Evolutionary conservation across 805 yeast species (phyloP), one percentile per base, ranked within the genome.

Genomic region (Ogataea pilisensis): DNA sequence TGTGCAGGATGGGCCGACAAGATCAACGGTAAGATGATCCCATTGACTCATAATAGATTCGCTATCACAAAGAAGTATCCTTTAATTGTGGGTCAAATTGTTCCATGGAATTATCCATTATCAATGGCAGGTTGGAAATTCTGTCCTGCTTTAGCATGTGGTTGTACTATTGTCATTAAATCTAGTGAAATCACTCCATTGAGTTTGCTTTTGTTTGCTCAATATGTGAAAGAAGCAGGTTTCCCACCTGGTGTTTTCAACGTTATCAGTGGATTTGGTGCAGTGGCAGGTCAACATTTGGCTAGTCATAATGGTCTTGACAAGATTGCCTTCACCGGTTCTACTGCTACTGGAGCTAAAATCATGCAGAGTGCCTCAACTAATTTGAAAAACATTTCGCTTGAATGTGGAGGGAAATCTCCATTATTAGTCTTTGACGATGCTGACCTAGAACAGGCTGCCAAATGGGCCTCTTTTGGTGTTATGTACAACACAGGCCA

Each of bases 141-240:
- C 55, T 87, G 85, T 21, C 91, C 91, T 18, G 93, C 95, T 8
- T 65, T 85, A 48, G 88, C 90, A 31, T 82, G 86, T 39, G 93
- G 93, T 40, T 84, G 85, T 63, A 72, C 78, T 12, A 74, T 82
- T 34, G 78, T 85, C 34, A 72, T 85, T 60, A 85, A 85, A 63
- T 73, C 87, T 3, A 81, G 88, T 42, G 93, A 85, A 64, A 66
- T 80, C 50, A 83, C 91, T 6, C 93, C 93, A 11, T 69, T 85
- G 51, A 77, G 88, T 20, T 68, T 82, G 49, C 72, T 84, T 49
- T 68, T 72, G 50, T 69, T 83, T 44, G 88, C 84, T 29, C 65
- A 66, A 20, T 61, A 78, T 39, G 76, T 78, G 53, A 66, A 68
- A 52, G 68, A 75, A 49, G 88, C 84, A 12, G 91, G 89, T 2